Conservation (phyloP, 495 filamentous ascomycete species). For the Xylaria grammica region DNA sequence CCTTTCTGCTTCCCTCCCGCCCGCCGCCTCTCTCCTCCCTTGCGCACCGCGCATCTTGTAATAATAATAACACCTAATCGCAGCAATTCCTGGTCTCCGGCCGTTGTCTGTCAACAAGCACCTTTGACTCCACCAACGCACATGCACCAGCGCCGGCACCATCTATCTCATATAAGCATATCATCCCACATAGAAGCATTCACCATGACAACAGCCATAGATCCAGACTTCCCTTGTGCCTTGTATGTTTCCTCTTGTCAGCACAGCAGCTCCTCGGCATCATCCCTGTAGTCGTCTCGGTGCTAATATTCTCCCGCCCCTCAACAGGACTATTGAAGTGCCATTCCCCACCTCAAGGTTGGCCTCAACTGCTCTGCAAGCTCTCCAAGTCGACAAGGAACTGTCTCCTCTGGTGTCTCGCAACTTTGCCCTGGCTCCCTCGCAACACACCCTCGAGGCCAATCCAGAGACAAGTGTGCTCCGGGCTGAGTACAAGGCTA, state of each 20-base stretch:
- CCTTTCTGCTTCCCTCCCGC: too few species aligned
- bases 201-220: constrained; percentile 39
- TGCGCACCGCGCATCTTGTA: too few species aligned
- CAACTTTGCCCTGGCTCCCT: constrained; percentile 61
- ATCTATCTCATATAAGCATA: too few species aligned
- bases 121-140: too few species aligned
- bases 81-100: too few species aligned
- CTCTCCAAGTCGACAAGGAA: constrained; percentile 85
- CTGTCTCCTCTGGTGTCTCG: constrained; percentile 83
- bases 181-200: background rate
- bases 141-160: too few species aligned
- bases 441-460: constrained; percentile 35
- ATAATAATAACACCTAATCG: too few species aligned
- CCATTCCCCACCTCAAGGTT: constrained; percentile 85
- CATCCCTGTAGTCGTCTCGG: constrained; percentile 5
- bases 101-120: too few species aligned
- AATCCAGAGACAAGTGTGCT: constrained; percentile 63
- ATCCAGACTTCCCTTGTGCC: constrained; percentile 70
- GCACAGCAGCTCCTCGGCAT: background rate
- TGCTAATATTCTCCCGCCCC: constrained; percentile 24
- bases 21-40: too few species aligned
- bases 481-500: constrained; percentile 79
- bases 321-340: constrained; percentile 71
- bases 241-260: constrained; percentile 56
- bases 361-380: constrained; percentile 73